Evolutionary conservation across 768 basidiomycete genomes (phyloP), one percentile per base, ranked within the genome.

Genomic region (Pholiota microspora): DNA sequence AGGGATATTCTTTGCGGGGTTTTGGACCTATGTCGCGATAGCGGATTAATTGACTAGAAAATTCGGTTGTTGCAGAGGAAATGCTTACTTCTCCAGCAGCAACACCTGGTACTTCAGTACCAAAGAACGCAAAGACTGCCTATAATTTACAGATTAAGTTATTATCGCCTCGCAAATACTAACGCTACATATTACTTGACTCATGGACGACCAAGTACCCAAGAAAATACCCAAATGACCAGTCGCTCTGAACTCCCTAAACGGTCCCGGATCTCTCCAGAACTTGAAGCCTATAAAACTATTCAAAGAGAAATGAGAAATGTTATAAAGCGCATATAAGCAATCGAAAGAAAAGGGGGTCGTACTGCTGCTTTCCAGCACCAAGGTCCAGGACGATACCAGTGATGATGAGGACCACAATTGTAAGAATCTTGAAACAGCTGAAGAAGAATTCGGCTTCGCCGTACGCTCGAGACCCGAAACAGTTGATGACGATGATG

Each of bases 371-470:
- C 21, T 77, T 77, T n/a, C 74, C 78, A 29, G 77, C 76, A 46
- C 81, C 80, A 18, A 77, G 68, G 58, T 77, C 76, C 52, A 83
- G 68, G 57, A 82, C 70, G 59, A 82, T 71, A 49, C 76, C 77
- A 57, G 78, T 69, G 58, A 84, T 69, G 35, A 73, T 71, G 24
- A 73, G 56, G 46, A 70, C 70, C 28, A 72, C 58, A 53, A 77
- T 62, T 45, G 80, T 72, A 55, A 77, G 53, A 55, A 78, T 73
- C 60, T 81, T 80, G 70, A 81, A 71, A 53, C 64, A 65, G 45
- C 67, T 73, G 61, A 79, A 80, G 63, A 75, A 75, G 66, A 81
- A 77, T 60, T 81, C 78, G 42, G 70, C 64, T 56, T 70, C 70
- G 35, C 76, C 78, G 49, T 74, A 79, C 64, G 70, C 34, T 67